A percentile compares a stretch with the other conserved stretches of the same genome.
Conservation (phyloP, 805 yeast species). For the Blastobotrys robertii region DNA sequence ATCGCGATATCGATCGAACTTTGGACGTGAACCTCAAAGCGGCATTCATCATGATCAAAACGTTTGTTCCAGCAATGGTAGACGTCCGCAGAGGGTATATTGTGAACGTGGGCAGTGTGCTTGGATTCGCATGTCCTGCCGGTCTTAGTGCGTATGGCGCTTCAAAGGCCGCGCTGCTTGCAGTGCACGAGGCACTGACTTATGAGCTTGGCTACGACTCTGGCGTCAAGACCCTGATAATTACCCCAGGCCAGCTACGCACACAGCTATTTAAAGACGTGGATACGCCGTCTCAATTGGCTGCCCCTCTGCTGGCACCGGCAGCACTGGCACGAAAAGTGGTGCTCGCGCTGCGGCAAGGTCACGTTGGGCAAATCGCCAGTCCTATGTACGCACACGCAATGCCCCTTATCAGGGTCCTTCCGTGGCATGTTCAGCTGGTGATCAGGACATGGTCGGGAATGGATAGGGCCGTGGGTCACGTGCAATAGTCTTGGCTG, state of each 20-base stretch:
- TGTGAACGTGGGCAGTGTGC: conserved; percentile 71
- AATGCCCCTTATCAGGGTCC: conserved; percentile 57
- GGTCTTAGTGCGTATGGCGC: conserved; percentile 76
- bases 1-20: conserved; percentile 50
- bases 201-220: conserved; percentile 38
- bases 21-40: conserved; percentile 63
- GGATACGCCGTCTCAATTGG: conserved; percentile 55
- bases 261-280: conserved; percentile 70
- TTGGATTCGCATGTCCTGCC: conserved; percentile 82
- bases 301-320: conserved; percentile 82
- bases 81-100: conserved; percentile 55
- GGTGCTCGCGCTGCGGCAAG: conserved; percentile 45
- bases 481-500: background rate
- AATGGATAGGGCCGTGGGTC: conserved; percentile 39
- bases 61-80: conserved; percentile 68
- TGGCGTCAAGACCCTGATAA: conserved; percentile 49
- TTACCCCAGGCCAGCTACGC: conserved; percentile 81
- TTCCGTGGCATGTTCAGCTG: conserved; percentile 62
- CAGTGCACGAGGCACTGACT: conserved; percentile 72
- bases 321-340: conserved; percentile 51
- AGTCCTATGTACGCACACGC: conserved; percentile 70
- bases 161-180: conserved; percentile 76
- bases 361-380: conserved; percentile 58
- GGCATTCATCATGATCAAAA: conserved; percentile 57
- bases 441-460: conserved; percentile 51